These are phyloP conservation scores for Brassica hybrid DNA, from an alignment of 441 rosid genomes.

Conservation along the genomic window DNA sequence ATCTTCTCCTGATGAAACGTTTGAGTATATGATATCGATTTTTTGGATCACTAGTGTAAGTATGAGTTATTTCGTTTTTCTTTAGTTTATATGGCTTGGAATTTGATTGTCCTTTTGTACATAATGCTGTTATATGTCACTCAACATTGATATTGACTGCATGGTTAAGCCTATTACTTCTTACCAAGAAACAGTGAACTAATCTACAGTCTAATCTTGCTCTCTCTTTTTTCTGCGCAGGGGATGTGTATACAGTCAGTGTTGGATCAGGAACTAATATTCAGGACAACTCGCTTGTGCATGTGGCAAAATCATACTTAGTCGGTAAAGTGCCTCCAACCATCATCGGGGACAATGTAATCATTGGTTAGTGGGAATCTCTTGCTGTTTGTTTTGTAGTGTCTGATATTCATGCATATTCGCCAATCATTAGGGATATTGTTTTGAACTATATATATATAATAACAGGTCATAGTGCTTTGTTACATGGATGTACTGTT, in stretches of 20 bases:
- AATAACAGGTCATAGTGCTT: conserved; percentile 59
- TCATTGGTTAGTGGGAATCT: conserved; percentile 66
- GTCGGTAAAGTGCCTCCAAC: conserved; percentile 92
- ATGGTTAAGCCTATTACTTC: conserved; percentile 12
- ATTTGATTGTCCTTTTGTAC: conserved; percentile 3
- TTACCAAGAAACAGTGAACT: conserved; percentile 8
- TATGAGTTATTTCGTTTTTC: conserved; percentile 1
- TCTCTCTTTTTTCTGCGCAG: conserved; percentile 42
- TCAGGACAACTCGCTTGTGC: conserved; percentile 95
- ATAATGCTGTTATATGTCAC: neutral
- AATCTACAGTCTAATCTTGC: conserved; percentile 13
- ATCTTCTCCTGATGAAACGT: neutral
- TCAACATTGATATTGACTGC: neutral
- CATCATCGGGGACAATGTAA: conserved; percentile 85
- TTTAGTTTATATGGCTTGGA: neutral
- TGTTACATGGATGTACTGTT: conserved; percentile 89
- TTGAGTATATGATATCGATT: neutral
- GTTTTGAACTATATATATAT: conserved; percentile 31
- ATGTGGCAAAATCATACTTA: conserved; percentile 89
- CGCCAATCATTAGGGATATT: conserved; percentile 19
- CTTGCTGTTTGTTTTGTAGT: neutral
- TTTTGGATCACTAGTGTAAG: neutral
- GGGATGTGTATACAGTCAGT: conserved; percentile 81
- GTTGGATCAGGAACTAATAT: conserved; percentile 93
- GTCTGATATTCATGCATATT: conserved; percentile 14